Conservation (phyloP, 1,284 basidiomycete genomes). For the Vanrija sp. region DNA sequence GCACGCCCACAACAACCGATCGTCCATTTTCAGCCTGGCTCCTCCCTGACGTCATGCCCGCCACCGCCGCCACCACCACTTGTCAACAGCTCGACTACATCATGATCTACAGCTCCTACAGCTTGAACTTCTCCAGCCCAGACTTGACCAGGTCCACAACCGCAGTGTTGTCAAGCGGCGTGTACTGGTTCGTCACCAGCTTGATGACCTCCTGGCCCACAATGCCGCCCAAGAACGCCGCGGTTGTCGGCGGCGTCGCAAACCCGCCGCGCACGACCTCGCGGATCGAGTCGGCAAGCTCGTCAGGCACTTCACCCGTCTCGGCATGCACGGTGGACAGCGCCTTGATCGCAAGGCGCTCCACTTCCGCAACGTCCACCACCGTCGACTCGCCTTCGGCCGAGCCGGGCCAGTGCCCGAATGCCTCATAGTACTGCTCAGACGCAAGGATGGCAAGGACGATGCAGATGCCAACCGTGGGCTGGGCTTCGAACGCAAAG, state of each 20-base stretch:
- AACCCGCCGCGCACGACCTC: slow-evolving; percentile 82
- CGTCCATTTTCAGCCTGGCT: too few relatives aligned
- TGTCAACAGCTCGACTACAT: too few relatives aligned
- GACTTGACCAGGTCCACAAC: slow-evolving; percentile 73
- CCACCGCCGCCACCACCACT: too few relatives aligned
- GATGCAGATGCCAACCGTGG: slow-evolving; percentile 22
- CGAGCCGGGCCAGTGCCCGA: slow-evolving; percentile 51
- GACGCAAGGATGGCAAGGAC: slow-evolving; percentile 51
- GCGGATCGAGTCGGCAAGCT: slow-evolving; percentile 61
- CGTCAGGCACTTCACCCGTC: slow-evolving; percentile 56
- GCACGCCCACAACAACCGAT: too few relatives aligned
- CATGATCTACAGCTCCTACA: slow-evolving; percentile 19
- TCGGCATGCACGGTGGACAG: slow-evolving; percentile 19
- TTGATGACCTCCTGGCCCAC: slow-evolving; percentile 98
- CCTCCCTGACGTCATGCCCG: too few relatives aligned
- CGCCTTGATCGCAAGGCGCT: slow-evolving; percentile 23
- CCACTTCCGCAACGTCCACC: slow-evolving; percentile 32
- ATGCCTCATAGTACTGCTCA: slow-evolving; percentile 46
- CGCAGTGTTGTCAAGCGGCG: slow-evolving; percentile 82
- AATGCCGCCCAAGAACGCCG: slow-evolving; percentile 87
- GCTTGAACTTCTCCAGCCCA: slow-evolving; percentile 41
- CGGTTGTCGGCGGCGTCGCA: slow-evolving; percentile 84
- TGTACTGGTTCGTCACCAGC: slow-evolving; percentile 92
- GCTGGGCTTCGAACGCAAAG: slow-evolving; percentile 13
- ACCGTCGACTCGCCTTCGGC: slow-evolving; percentile 47